phyloP scores from a whole-genome alignment of 2,329 filamentous ascomycete species.

The Fusarium sp. region DNA sequence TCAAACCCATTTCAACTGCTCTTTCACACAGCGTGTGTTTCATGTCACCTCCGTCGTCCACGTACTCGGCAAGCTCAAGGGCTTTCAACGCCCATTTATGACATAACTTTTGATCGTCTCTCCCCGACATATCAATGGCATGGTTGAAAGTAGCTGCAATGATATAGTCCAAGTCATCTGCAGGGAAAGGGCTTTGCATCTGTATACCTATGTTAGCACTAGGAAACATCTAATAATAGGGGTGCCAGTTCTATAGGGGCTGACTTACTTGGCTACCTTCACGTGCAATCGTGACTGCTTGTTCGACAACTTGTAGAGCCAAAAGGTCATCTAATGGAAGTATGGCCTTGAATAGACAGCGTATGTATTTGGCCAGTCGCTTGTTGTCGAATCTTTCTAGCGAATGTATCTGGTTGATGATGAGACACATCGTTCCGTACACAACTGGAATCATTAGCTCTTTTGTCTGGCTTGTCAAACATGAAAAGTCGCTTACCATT shows the following conservation, averaged over 20 bases:
- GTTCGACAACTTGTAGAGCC: slow-evolving; percentile 71
- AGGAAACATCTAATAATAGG: slow-evolving; percentile 11
- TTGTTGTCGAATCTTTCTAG: slow-evolving; percentile 65
- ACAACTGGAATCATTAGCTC: slow-evolving; percentile 53
- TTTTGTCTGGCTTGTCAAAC: not conserved
- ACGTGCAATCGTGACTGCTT: slow-evolving; percentile 66
- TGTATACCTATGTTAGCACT: slow-evolving; percentile 34
- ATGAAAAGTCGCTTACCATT: slow-evolving; percentile 55
- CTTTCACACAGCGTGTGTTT: slow-evolving; percentile 57
- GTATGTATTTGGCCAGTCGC: slow-evolving; percentile 79
- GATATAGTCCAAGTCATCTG: slow-evolving; percentile 80
- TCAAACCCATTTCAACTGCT: slow-evolving; percentile 54
- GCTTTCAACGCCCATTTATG: slow-evolving; percentile 72
- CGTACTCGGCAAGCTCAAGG: slow-evolving; percentile 68
- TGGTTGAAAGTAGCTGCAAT: slow-evolving; percentile 76
- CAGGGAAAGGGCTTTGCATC: slow-evolving; percentile 66
- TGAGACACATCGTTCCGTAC: slow-evolving; percentile 68
- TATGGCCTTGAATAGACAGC: slow-evolving; percentile 78
- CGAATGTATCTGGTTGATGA: slow-evolving; percentile 75
- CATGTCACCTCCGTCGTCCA: slow-evolving; percentile 64
- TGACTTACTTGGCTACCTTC: slow-evolving; percentile 59
- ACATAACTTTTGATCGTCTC: slow-evolving; percentile 64
- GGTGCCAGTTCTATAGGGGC: not conserved
- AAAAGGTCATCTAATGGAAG: slow-evolving; percentile 66
- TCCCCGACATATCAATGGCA: slow-evolving; percentile 72